A percentile compares a stretch with the other conserved stretches of the same genome.
Evolutionary conservation across 164 flowering plant genomes (phyloP).

Genomic region (Annona squamosa): DNA sequence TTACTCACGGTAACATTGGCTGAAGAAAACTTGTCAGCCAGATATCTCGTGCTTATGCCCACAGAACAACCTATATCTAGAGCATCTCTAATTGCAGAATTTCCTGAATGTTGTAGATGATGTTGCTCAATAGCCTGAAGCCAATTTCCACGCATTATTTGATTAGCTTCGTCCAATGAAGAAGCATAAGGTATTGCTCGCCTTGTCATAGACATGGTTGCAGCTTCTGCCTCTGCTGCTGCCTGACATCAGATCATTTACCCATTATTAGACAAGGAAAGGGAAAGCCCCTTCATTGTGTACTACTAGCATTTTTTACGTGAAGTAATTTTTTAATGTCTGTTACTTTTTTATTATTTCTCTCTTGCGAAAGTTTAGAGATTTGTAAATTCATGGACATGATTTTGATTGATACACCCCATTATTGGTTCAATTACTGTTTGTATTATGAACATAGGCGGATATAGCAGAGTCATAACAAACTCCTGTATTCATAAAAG

Average conservation of each 20-base stretch:
- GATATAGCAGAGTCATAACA: no score
- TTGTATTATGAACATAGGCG: no score
- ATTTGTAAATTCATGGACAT: no score
- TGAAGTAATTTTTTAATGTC: no score
- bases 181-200: slow-evolving; percentile 60
- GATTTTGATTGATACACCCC: no score
- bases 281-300: neutral
- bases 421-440: no score
- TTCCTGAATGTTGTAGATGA: slow-evolving; percentile 39
- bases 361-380: no score
- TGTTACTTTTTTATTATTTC: no score
- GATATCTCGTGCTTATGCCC: slow-evolving; percentile 56
- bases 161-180: slow-evolving; percentile 50
- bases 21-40: slow-evolving; percentile 52
- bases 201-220: slow-evolving; percentile 54
- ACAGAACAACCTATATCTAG: slow-evolving; percentile 70
- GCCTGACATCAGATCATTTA: slow-evolving; percentile 35
- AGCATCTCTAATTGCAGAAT: slow-evolving; percentile 31
- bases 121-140: slow-evolving; percentile 49
- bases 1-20: slow-evolving; percentile 50
- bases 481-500: no score
- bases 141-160: slow-evolving; percentile 60
- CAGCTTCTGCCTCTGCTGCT: slow-evolving; percentile 76
- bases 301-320: no score
- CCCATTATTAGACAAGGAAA: no score